These are phyloP conservation scores for Tylopilus sp. DNA, from an alignment of 768 basidiomycete species.

Conservation along the genomic window DNA sequence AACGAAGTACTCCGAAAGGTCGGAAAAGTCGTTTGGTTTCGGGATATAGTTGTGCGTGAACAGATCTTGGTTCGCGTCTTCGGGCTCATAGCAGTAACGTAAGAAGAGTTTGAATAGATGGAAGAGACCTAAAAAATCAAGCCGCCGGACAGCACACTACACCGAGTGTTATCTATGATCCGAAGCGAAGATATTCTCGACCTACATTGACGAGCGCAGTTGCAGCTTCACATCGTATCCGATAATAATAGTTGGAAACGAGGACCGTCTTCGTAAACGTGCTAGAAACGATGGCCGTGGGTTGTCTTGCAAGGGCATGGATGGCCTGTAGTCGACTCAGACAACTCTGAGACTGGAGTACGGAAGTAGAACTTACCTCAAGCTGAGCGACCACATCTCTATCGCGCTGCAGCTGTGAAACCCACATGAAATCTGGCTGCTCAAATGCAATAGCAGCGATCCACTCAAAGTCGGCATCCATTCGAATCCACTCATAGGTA, in stretches of 20 bases:
- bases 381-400: conserved; percentile 96
- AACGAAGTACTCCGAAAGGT: conserved; percentile 90
- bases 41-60: conserved; percentile 91
- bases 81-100: conserved; percentile 85
- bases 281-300: conserved; percentile 83
- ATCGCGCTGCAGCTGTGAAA: conserved; percentile 91
- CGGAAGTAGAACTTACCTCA: conserved; percentile 59
- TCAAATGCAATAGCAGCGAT: conserved; percentile 89
- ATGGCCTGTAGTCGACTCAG: conserved; percentile 67
- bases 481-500: conserved; percentile 98
- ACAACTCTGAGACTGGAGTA: background rate
- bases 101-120: conserved; percentile 95
- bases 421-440: conserved; percentile 99
- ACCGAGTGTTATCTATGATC: conserved; percentile 10
- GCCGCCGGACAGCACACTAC: conserved; percentile 78
- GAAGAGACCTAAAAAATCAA: conserved; percentile 90
- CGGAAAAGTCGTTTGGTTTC: conserved; percentile 90
- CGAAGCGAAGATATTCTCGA: conserved; percentile 7
- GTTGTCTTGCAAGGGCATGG: conserved; percentile 75
- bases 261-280: conserved; percentile 91
- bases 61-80: conserved; percentile 76
- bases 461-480: conserved; percentile 99
- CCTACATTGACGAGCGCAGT: conserved; percentile 77
- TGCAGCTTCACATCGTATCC: conserved; percentile 94
- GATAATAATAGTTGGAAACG: conserved; percentile 93